Conservation (phyloP, 805 yeast genomes). For the Groenewaldozyma tartarivorans region DNA sequence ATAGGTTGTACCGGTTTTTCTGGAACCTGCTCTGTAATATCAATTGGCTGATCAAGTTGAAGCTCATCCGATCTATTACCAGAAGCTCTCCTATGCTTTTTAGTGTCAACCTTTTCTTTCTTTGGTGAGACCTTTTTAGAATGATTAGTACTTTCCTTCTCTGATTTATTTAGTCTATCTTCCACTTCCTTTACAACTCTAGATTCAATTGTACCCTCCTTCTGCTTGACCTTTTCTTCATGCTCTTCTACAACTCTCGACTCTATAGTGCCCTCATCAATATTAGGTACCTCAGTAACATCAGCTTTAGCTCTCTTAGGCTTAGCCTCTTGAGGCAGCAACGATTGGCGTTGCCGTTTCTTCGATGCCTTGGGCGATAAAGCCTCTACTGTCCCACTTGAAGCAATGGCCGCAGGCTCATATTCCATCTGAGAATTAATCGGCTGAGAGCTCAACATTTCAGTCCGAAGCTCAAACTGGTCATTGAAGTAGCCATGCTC, state of each 20-base stretch:
- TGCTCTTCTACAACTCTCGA: background rate
- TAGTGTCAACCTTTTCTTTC: background rate
- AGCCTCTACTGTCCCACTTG: background rate
- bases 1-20: too few species aligned
- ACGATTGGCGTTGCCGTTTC: background rate
- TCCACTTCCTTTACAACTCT: background rate
- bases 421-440: too few species aligned
- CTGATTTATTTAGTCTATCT: background rate
- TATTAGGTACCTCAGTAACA: background rate
- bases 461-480: too few species aligned
- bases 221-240: too few species aligned
- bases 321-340: background rate
- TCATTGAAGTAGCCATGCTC: too few species aligned
- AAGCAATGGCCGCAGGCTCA: background rate
- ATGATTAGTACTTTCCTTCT: background rate
- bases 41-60: too few species aligned
- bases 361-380: background rate
- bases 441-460: too few species aligned
- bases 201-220: background rate
- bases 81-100: background rate
- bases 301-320: background rate
- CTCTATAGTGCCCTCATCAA: too few species aligned
- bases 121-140: conserved; percentile 1
- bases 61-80: too few species aligned
- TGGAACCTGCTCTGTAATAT: too few species aligned